Evolutionary conservation across 2,329 filamentous ascomycete genomes (phyloP).

Genomic region (Bretziella fagacearum): DNA sequence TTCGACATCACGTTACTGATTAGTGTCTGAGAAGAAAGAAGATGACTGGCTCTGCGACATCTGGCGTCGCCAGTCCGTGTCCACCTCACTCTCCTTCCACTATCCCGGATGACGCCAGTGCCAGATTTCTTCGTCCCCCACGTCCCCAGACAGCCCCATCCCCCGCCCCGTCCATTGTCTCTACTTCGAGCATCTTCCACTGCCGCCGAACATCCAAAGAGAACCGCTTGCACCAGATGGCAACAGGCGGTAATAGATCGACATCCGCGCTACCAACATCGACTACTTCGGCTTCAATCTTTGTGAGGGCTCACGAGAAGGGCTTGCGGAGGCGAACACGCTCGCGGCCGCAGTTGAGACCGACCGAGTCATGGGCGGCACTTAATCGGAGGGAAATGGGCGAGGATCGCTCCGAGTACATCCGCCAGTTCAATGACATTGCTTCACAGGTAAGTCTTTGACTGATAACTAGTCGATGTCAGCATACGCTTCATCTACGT

Average conservation of each 20-base stretch:
- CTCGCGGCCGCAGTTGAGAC: conserved; percentile 12
- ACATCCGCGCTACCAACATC: conserved; percentile 12
- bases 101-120: neutral
- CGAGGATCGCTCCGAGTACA: conserved; percentile 30
- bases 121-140: neutral
- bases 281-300: conserved; percentile 4
- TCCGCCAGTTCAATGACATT: conserved; percentile 43
- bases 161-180: neutral
- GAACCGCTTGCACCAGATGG: neutral
- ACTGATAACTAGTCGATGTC: too few relatives aligned
- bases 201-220: neutral
- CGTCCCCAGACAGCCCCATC: conserved; percentile 8
- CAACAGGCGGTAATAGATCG: conserved; percentile 7
- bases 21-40: too few relatives aligned
- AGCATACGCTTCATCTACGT: too few relatives aligned
- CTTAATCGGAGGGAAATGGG: conserved; percentile 25
- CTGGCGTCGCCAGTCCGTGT: neutral
- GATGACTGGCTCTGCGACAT: neutral
- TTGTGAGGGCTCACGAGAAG: neutral
- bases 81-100: neutral
- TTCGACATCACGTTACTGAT: too few relatives aligned
- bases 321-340: conserved; percentile 6
- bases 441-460: conserved; percentile 35
- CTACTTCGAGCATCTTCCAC: neutral
- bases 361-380: conserved; percentile 12